Conservation (phyloP, 768 basidiomycete species). For the Amanita muscaria region DNA sequence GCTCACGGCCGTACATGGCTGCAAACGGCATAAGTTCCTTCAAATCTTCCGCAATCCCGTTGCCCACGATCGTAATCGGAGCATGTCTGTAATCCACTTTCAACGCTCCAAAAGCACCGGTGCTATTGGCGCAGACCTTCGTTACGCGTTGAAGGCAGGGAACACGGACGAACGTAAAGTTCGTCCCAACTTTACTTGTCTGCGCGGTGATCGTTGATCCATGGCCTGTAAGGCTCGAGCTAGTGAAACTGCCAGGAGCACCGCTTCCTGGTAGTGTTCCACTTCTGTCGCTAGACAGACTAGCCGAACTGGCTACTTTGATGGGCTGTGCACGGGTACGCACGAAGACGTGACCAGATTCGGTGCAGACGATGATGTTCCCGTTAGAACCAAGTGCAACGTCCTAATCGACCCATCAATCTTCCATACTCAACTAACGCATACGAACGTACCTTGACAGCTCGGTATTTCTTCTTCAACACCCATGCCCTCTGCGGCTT, state of each 20-base stretch:
- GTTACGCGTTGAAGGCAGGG: slow-evolving; percentile 80
- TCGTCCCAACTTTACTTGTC: slow-evolving; percentile 5
- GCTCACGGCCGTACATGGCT: slow-evolving; percentile 13
- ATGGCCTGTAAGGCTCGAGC: slow-evolving; percentile 16
- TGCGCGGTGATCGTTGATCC: no score
- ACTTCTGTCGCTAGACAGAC: not conserved
- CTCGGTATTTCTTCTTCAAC: slow-evolving; percentile 75
- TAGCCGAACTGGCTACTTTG: slow-evolving; percentile 8
- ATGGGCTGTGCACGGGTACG: slow-evolving; percentile 51
- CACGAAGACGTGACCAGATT: slow-evolving; percentile 90
- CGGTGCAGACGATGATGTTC: slow-evolving; percentile 84
- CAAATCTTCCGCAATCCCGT: slow-evolving; percentile 57
- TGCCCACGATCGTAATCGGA: slow-evolving; percentile 46
- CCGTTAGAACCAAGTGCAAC: slow-evolving; percentile 86
- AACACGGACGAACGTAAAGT: slow-evolving; percentile 31
- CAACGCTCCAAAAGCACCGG: slow-evolving; percentile 84
- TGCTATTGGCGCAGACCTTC: slow-evolving; percentile 75
- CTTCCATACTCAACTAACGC: not conserved
- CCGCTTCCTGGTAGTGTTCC: not conserved
- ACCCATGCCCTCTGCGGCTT: slow-evolving; percentile 92
- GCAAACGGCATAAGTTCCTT: slow-evolving; percentile 58
- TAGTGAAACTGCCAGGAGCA: not conserved
- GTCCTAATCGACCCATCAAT: slow-evolving; percentile 38
- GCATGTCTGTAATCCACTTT: slow-evolving; percentile 60
- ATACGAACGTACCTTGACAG: slow-evolving; percentile 48